Evolutionary conservation across 805 yeast species (phyloP), one percentile per base, ranked within the genome.

Genomic region (Candida silvicultrix): DNA sequence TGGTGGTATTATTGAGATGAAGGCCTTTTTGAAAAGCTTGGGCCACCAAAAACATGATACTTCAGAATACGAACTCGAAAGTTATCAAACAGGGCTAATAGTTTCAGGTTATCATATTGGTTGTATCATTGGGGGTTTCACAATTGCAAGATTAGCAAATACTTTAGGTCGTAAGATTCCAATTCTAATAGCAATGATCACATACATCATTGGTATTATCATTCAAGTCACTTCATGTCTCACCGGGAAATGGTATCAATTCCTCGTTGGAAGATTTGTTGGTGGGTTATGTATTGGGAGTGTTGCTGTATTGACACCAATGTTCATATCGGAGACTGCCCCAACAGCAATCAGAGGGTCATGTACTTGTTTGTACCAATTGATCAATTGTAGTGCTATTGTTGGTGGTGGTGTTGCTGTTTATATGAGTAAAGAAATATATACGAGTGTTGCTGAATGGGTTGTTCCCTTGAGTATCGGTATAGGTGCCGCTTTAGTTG

Each of bases 271-370:
- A 23, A 23, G 25, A 23, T 23, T 78, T 32, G 64, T 86, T 43
- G 75, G 83, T 23, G 96, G 96, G 11, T 50, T 85, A 9, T 83
- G 86, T 25, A 85, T 87, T 45, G 96, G 96, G 37, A 71, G 79
- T 23, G 70, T 81, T 31, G 81, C 90, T 9, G 88, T 88, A 16
- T 68, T 83, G 44, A 85, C 81, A 14, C 90, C 94, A 28, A 70
- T 86, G 67, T 80, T 80, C 62, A 77, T 81, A 45, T 71, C 83
- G 23, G 90, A 83, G 60, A 73, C 80, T 46, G 70, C 89, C 32
- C 89, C 89, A 45, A 74, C 80, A 47, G 69, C 69, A 25, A 70
- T 82, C 41, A 76, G 89, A 73, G 89, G 89, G 55, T 68, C 84
- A 4, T 73, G 82, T 57, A 85, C 83, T 37, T 75, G 79, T 32